Evolutionary conservation across 1,284 basidiomycete genomes (phyloP).

Genomic region (Pascua sp.): DNA sequence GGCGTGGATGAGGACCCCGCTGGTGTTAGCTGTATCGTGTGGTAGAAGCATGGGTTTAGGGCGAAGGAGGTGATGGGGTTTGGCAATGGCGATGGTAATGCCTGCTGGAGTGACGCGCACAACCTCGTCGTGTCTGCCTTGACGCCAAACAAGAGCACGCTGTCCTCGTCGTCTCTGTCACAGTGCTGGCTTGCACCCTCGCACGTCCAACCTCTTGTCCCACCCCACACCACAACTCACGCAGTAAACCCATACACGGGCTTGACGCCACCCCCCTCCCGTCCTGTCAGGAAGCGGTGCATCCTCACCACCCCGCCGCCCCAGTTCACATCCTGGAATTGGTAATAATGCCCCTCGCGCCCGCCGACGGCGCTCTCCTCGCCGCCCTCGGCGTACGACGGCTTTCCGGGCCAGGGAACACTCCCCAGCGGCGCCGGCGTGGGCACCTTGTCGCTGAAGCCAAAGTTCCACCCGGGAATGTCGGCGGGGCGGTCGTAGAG

Average conservation of each 20-base stretch:
- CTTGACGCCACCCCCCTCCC: conserved; percentile 73
- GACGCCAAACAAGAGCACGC: no score
- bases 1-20: conserved; percentile 66
- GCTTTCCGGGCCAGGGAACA: conserved; percentile 26
- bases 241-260: conserved; percentile 78
- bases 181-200: no score
- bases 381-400: conserved; percentile 22
- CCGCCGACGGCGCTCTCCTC: conserved; percentile 26
- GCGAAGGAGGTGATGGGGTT: no score
- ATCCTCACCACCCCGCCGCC: conserved; percentile 54
- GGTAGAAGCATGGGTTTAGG: no score
- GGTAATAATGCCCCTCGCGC: conserved; percentile 57
- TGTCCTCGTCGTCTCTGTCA: no score
- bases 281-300: conserved; percentile 74
- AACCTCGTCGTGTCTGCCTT: no score
- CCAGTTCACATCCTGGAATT: conserved; percentile 58
- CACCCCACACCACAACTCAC: conserved; percentile 49
- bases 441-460: conserved; percentile 24
- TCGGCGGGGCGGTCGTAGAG: conserved; percentile 63
- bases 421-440: conserved; percentile 13
- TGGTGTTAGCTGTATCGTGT: conserved; percentile 34
- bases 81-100: no score
- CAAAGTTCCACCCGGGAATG: conserved; percentile 51
- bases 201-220: no score
- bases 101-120: no score